Evolutionary conservation across 2,329 filamentous ascomycete species (phyloP).

Genomic region (Penicillium sp.): DNA sequence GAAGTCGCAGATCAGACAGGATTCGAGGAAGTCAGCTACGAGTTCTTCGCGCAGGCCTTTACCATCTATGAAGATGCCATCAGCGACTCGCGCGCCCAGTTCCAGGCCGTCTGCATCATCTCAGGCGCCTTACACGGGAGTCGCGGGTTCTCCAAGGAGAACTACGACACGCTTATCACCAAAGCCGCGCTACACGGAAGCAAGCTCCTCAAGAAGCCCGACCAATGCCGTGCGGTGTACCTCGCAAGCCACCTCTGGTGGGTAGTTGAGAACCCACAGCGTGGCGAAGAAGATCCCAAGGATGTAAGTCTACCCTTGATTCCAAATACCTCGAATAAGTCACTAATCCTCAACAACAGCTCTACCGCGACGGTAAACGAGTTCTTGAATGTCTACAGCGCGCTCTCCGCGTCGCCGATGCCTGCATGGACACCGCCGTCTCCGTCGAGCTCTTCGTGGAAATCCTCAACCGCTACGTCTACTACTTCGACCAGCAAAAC

Average conservation of each 20-base stretch:
- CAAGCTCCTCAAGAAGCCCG: conserved; percentile 94
- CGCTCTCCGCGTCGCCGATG: conserved; percentile 90
- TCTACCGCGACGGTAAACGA: conserved; percentile 95
- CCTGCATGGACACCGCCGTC: conserved; percentile 97
- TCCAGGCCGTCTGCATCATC: conserved; percentile 94
- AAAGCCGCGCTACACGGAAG: conserved; percentile 96
- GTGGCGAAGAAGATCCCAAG: conserved; percentile 75
- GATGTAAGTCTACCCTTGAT: conserved; percentile 54
- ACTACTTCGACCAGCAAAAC: conserved; percentile 99
- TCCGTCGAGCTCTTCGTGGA: conserved; percentile 98
- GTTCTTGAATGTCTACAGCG: conserved; percentile 95
- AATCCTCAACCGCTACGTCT: conserved; percentile 96
- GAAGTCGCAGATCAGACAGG: conserved; percentile 87
- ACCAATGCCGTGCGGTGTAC: conserved; percentile 95
- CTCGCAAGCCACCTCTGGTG: conserved; percentile 97
- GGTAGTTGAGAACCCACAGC: conserved; percentile 76
- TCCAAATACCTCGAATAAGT: conserved; percentile 18
- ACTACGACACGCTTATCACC: conserved; percentile 97
- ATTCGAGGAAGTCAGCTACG: conserved; percentile 94
- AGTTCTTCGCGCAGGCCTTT: conserved; percentile 97
- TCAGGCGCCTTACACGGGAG: conserved; percentile 84
- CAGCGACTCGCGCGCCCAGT: conserved; percentile 92
- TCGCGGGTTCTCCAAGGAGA: conserved; percentile 88
- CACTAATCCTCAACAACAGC: conserved; percentile 48
- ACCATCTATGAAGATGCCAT: conserved; percentile 97